Evolutionary conservation across 1,139 yeast species (phyloP).

Genomic region (Arxiozyma heterogenica): DNA sequence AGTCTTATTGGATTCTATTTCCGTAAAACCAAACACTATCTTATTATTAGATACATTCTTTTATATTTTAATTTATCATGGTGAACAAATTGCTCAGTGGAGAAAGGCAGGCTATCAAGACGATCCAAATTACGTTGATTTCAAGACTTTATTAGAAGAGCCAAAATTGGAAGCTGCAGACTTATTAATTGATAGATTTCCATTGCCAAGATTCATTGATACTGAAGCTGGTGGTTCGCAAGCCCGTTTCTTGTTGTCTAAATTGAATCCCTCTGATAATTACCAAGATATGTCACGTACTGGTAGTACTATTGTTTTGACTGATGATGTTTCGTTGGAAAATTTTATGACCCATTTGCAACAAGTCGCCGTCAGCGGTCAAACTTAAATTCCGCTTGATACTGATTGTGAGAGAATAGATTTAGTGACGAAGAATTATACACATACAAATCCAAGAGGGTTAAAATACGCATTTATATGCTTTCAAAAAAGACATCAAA

Average conservation of each 20-base stretch:
- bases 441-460: not conserved
- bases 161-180: slow-evolving; percentile 92
- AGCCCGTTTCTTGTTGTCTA: slow-evolving; percentile 90
- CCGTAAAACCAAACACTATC: slow-evolving; percentile 82
- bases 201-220: slow-evolving; percentile 91
- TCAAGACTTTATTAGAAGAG: slow-evolving; percentile 75
- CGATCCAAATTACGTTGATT: slow-evolving; percentile 79
- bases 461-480: not conserved
- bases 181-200: slow-evolving; percentile 85
- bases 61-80: slow-evolving; percentile 92
- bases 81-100: slow-evolving; percentile 93
- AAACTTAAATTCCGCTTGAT: slow-evolving; percentile 18
- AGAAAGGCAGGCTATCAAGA: slow-evolving; percentile 92
- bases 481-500: not conserved
- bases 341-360: slow-evolving; percentile 86
- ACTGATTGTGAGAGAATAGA: slow-evolving; percentile 1
- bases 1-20: slow-evolving; percentile 87
- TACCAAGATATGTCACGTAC: slow-evolving; percentile 53
- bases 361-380: slow-evolving; percentile 60
- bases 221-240: slow-evolving; percentile 98
- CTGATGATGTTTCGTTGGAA: slow-evolving; percentile 90
- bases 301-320: slow-evolving; percentile 72
- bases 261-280: slow-evolving; percentile 86
- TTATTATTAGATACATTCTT: slow-evolving; percentile 88
- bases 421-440: not conserved